Percentiles rank a stretch among this genome's conserved stretches.
These are phyloP conservation scores for Skeletonema costatum DNA, from an alignment of 108 stramenopile genomes.

Conservation along the genomic window DNA sequence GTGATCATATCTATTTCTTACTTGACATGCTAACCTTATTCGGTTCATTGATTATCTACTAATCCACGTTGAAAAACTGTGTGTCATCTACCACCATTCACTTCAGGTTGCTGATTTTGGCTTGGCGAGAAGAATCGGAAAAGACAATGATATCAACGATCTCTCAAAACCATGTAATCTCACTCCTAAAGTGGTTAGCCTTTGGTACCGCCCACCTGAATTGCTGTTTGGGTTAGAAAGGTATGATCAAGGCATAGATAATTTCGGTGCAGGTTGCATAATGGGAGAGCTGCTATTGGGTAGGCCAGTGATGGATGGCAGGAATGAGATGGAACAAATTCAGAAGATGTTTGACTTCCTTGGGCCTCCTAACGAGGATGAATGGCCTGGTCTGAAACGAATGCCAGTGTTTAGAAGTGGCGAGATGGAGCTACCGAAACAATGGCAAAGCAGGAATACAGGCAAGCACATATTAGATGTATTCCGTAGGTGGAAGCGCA, in stretches of 20 bases:
- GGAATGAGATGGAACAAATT: conserved; percentile 80
- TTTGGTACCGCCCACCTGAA: conserved; percentile 95
- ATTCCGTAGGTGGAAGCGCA: conserved; percentile 32
- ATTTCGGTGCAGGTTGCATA: conserved; percentile 89
- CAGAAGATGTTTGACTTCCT: conserved; percentile 70
- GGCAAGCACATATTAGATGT: conserved; percentile 31
- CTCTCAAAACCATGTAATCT: conserved; percentile 29
- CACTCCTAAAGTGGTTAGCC: conserved; percentile 89
- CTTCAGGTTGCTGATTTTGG: conserved; percentile 90
- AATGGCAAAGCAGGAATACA: conserved; percentile 29
- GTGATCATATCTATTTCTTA: too few species aligned
- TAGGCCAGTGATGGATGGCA: conserved; percentile 77
- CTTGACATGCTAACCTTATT: too few species aligned
- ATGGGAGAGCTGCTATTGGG: conserved; percentile 87
- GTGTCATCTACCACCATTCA: too few species aligned
- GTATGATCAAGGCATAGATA: conserved; percentile 80
- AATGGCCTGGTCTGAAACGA: conserved; percentile 41
- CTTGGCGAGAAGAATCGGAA: conserved; percentile 66
- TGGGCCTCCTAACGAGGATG: conserved; percentile 52
- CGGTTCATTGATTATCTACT: too few species aligned
- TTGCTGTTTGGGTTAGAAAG: conserved; percentile 64
- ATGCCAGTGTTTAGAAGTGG: conserved; percentile 44
- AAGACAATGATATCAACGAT: background rate
- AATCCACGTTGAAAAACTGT: too few species aligned
- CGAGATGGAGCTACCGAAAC: conserved; percentile 39